phyloP scores from a whole-genome alignment of 352 stramenopile genomes.

The Phytophthora pseudosyringae region DNA sequence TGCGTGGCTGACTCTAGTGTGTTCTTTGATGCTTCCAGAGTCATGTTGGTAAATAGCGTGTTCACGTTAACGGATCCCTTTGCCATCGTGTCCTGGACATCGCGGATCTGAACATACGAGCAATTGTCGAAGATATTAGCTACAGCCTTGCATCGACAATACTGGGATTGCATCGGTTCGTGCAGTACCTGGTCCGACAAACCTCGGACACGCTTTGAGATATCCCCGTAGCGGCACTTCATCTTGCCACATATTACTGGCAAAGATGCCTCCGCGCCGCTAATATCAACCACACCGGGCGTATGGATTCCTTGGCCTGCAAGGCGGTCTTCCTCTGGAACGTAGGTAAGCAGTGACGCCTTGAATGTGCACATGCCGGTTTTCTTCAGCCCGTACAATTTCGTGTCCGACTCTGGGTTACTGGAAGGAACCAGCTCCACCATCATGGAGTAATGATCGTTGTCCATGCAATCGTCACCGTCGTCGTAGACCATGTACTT shows the following conservation, averaged over 20 bases:
- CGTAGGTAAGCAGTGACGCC: conserved; percentile 53
- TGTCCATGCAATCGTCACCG: conserved; percentile 64
- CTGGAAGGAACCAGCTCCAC: conserved; percentile 63
- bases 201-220: conserved; percentile 51
- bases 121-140: conserved; percentile 9
- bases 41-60: conserved; percentile 58
- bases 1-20: conserved; percentile 60
- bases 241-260: conserved; percentile 73
- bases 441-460: conserved; percentile 48
- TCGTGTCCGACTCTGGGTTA: conserved; percentile 43
- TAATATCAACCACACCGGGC: conserved; percentile 72
- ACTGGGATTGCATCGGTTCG: not conserved
- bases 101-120: conserved; percentile 27
- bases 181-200: conserved; percentile 59
- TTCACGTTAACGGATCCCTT: conserved; percentile 24
- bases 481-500: conserved; percentile 85
- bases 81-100: conserved; percentile 34
- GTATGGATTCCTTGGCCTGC: conserved; percentile 67
- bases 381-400: conserved; percentile 63
- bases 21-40: conserved; percentile 54
- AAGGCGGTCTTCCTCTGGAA: conserved; percentile 48
- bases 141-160: not conserved
- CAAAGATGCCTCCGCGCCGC: conserved; percentile 54
- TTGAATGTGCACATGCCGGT: conserved; percentile 63
- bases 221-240: conserved; percentile 69